Base-by-base conservation (phyloP, 805 yeast species). In the Metschnikowia continentalis region DNA sequence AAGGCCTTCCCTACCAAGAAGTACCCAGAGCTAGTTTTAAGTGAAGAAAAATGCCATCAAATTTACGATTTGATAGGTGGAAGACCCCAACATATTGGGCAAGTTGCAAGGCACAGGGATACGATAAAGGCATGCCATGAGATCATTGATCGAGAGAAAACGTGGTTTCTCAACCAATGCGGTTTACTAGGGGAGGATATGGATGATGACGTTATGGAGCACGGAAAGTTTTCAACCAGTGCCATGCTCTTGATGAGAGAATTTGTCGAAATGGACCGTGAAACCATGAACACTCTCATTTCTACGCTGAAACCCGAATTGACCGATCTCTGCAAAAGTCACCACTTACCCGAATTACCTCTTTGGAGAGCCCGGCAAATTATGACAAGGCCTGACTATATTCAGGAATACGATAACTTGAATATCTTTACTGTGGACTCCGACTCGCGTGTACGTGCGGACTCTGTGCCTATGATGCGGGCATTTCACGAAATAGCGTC, bases 201-300 rank as follows among this genome's bases (percentile, higher is more conserved):
- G 96, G 96, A 88, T 61, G 96, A 88, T 61, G 96, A 88, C 68
- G 96, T 88, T 6, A 86, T 87, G 87, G 91, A 86, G 54, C 76
- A 79, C 54, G 95, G 95, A 5, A 88, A 87, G 64, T 87, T 87
- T 59, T 75, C 90, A 2, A 71, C 83, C 7, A 75, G 86, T 39
- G 91, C 92, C 14, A 85, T 87, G 90, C 68, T 83, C 5, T 68
- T 87, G 49, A 83, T 86, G 80, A 72, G 79, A 50, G 88, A 78
- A 52, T 76, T 88, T 59, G 94, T 87, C 2, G 79, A 81, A n/a
- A 77, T 85, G 81, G 89, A 85, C 58, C 62, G 77, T 30, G 59
- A 64, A 17, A 58, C 75, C 17, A 55, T 69, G 47, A 62, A 57
- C 44, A 65, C 60, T 30, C 59, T 59, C 41, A 67, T 63, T 39